Evolutionary conservation across 306 rosid species (phyloP).

Genomic region (Prunus mongolica): DNA sequence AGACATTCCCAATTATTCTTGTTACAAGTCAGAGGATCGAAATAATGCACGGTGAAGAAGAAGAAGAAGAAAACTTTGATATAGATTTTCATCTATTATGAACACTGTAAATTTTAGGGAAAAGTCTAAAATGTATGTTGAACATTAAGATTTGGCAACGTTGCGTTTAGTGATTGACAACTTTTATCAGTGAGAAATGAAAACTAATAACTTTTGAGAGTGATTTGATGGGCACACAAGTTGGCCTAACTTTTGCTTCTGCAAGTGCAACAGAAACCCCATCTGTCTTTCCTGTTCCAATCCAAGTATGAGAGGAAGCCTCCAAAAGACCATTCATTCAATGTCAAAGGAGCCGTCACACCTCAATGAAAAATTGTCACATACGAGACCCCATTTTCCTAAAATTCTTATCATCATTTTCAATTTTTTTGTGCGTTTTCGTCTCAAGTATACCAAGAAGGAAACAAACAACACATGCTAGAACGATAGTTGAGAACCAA

Average conservation of each 20-base stretch:
- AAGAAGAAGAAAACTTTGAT: too few species aligned
- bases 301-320: not conserved
- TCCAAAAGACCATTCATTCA: not conserved
- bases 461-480: not conserved
- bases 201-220: not conserved
- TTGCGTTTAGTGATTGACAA: not conserved
- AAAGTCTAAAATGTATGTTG: not conserved
- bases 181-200: not conserved
- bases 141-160: not conserved
- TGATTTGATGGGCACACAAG: not conserved
- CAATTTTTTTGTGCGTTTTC: constrained; percentile 9
- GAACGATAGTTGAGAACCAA: not conserved
- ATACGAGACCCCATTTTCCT: not conserved
- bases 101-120: not conserved
- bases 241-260: not conserved
- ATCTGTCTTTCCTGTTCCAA: not conserved
- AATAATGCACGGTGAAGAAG: too few species aligned
- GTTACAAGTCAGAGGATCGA: too few species aligned
- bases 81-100: too few species aligned
- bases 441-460: not conserved
- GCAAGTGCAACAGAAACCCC: not conserved
- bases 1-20: too few species aligned
- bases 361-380: not conserved
- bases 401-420: not conserved
- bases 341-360: constrained; percentile 23